Base-by-base conservation (phyloP, 2,329 filamentous ascomycete genomes). In the Rhinocladiella similis region DNA sequence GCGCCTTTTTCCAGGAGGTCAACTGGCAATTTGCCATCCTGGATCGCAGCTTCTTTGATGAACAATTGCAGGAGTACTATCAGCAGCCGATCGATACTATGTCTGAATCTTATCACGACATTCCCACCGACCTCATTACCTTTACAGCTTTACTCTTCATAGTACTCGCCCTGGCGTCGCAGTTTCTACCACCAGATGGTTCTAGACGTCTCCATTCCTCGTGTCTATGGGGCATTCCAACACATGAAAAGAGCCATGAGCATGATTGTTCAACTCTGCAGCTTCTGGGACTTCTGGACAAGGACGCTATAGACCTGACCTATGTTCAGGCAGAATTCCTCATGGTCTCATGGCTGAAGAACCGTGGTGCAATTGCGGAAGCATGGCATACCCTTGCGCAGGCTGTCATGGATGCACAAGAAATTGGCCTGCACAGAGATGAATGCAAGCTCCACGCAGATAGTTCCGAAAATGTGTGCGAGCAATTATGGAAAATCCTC, bases 11-110 rank as follows among this genome's bases (percentile, higher is more conserved):
- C 39, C 35, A 43, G 38, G 53, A 55, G 20, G 47, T 55, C 20
- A 55, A 55, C 25, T 55, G 53, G 53, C 53, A 55, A 25, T 55
- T 45, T 36, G 43, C 53, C 27, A 50, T 55, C 39, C 20, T 55
- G 5, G 53, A 55, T 16, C 29, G 53, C n/a, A 55, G 50, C 19
- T 29, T 50, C 41, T 55, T 55, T 47, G 38, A 43, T 3, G 22
- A 22, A 35, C 48, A 47, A 39, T 39, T 55, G 1, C 41, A 50
- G 33, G 35, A 50, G n/a, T 50, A 50, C 33, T 55, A 55, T 35
- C 53, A 50, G n/a, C 47, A 55, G 1, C 27, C 16, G 13, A 39
- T 33, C 20, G 36, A 39, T 16, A 20, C 25, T 1, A 25, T 41
- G 29, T 35, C 41, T 9, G 43, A 42, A 35, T 41, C 29, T 14